Evolutionary conservation across 148 eudicot species (phyloP).

Genomic region (Rhododendron williamsianum): DNA sequence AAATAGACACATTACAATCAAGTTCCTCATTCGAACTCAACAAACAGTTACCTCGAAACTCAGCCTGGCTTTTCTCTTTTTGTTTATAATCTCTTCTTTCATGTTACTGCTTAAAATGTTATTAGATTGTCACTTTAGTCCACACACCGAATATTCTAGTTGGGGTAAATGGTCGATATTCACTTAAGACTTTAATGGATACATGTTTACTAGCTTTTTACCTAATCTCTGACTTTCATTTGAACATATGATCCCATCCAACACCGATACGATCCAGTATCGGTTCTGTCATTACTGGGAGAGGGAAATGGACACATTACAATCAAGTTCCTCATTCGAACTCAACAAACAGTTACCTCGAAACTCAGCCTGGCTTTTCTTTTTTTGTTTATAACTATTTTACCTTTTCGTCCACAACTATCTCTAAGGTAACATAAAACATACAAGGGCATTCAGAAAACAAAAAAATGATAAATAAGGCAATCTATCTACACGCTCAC

Average conservation of each 20-base stretch:
- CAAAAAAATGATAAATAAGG: neutral
- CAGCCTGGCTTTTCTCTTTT: neutral
- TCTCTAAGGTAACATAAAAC: neutral
- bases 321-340: neutral
- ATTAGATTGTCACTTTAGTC: too few species aligned
- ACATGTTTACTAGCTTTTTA: too few species aligned
- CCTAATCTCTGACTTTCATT: too few species aligned
- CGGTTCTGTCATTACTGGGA: too few species aligned
- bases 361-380: neutral
- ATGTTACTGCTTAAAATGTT: too few species aligned
- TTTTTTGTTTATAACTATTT: neutral
- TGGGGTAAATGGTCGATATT: too few species aligned
- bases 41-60: neutral
- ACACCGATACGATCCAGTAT: too few species aligned
- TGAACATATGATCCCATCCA: too few species aligned
- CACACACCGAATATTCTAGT: too few species aligned
- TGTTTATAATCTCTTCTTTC: neutral
- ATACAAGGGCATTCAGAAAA: neutral
- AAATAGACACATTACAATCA: neutral
- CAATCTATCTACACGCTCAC: neutral
- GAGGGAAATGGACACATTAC: neutral
- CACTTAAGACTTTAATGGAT: too few species aligned
- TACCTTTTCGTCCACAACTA: neutral
- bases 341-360: neutral
- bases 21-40: neutral